Base-by-base conservation (phyloP, 257 asterid genomes). In the Solanum arcanum region DNA sequence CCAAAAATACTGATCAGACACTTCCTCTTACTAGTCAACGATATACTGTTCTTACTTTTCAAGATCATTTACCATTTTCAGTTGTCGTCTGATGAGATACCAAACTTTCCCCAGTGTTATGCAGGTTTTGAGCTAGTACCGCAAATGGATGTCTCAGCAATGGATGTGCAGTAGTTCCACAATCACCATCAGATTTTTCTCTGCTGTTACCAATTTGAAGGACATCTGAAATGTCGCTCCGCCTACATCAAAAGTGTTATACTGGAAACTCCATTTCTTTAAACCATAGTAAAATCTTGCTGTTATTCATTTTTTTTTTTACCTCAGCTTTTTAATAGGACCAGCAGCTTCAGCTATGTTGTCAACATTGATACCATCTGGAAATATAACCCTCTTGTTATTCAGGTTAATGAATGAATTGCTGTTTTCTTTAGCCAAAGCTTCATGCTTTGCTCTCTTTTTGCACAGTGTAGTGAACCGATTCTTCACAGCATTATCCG, bases 401-500 rank as follows among this genome's bases (percentile, higher is more conserved):
- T 92, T 94, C 85, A 95, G 90, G 91, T 94, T 94, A 90, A 95
- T 91, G 87, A 86, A 94, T 29, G 96, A 87, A 85, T 94, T 78
- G 89, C 86, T 92, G 89, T 95, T 96, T 90, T 95, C 98, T 90
- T 96, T 97, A 60, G 97, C 96, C 82, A 96, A 90, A 69, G 97
- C 98, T 91, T 96, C 99, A 39, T 88, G 92, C 88, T 95, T 96
- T 69, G 96, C 99, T 88, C 94, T 96, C 94, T 95, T 97, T 98
- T 95, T 97, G 92, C 99, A 95, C 81, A 97, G 94, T 68, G 99
- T 97, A 31, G 98, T 89, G 95, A 97, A 97, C 78, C 99, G 95
- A 87, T 97, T 97, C 94, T 97, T 97, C 93, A 97, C 99, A 83
- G 99, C 99, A 87, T 97, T 97, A 89, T 97, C 99, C 73, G 99